A percentile compares a stretch with the other conserved stretches of the same genome.
Evolutionary conservation across 2,329 filamentous ascomycete genomes (phyloP).

Genomic region (Exophiala calicioides): DNA sequence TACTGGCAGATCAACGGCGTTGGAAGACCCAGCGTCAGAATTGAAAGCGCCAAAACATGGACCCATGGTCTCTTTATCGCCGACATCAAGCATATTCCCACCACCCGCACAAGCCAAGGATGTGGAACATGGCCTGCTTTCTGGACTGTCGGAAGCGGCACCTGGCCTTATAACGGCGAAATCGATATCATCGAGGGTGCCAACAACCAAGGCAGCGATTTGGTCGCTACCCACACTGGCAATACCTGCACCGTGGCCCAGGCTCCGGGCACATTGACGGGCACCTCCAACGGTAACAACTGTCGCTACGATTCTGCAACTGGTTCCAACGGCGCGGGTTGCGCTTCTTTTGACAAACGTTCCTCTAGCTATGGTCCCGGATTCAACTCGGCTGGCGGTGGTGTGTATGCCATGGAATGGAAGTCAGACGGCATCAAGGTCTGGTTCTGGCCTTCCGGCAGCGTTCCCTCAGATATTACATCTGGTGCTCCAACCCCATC

Average conservation of each 20-base stretch:
- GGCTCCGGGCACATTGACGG: slow-evolving; percentile 50
- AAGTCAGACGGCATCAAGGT: slow-evolving; percentile 69
- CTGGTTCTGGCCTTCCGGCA: slow-evolving; percentile 58
- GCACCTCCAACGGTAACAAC: slow-evolving; percentile 43
- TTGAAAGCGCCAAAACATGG: slow-evolving; percentile 46
- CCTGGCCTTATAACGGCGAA: slow-evolving; percentile 48
- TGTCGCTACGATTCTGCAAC: slow-evolving; percentile 43
- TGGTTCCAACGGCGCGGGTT: slow-evolving; percentile 41
- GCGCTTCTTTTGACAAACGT: slow-evolving; percentile 38
- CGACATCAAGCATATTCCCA: slow-evolving; percentile 51
- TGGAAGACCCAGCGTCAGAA: slow-evolving; percentile 47
- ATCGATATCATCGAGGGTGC: slow-evolving; percentile 58
- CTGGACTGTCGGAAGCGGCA: slow-evolving; percentile 42
- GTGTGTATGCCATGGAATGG: slow-evolving; percentile 77
- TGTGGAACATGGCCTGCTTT: slow-evolving; percentile 51
- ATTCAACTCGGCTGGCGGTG: slow-evolving; percentile 63
- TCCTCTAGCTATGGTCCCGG: slow-evolving; percentile 49
- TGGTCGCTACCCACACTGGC: slow-evolving; percentile 52
- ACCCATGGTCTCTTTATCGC: slow-evolving; percentile 50
- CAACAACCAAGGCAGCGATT: slow-evolving; percentile 43
- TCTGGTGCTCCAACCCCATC: slow-evolving; percentile 44
- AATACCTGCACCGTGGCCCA: slow-evolving; percentile 44
- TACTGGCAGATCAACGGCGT: slow-evolving; percentile 46
- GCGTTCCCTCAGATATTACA: slow-evolving; percentile 49
- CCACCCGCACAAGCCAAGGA: slow-evolving; percentile 32